Base-by-base conservation (phyloP, 108 stramenopile species). In the Asterionellopsis glacialis region DNA sequence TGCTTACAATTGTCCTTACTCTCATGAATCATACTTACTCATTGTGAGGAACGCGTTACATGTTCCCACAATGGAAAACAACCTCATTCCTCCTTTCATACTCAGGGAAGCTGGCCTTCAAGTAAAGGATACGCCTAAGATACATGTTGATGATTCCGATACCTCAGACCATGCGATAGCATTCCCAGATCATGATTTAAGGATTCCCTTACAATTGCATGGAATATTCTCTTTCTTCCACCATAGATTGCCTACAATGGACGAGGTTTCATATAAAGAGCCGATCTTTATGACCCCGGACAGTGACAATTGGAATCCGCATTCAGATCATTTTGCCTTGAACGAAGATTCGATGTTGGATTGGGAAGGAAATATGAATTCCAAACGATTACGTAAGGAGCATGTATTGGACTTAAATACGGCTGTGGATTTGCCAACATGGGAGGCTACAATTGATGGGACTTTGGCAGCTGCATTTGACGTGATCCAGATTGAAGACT, bases 41-140 rank as follows among this genome's bases (percentile, higher is more conserved):
- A 43, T 77, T 9, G 39, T 61, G 5, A 41, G 55, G 10, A 63
- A 77, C 28, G 76, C 76, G 0, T n/a, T 77, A 18, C 57, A 72
- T 45, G 54, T 72, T 2, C 76, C 70, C 9, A 14, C 45, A 2
- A 72, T 77, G 76, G 23, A 63, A 1, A 42, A 77, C 62, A 72
- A 77, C 27, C 41, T 77, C 19, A 26, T 72, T n/a, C 70, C 70
- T 1, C 75, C 75, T n/a, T 71, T 76, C 55, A 18, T 67, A 10
- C 13, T 76, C 27, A 0, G 75, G 0, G 69, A 71, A 22, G 60
- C 59, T 25, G 75, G 70, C 7, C 6, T 69, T 14, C 13, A 10
- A 10, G 75, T 76, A 0, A 48, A 63, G 26, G 75, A 76, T 0
- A 28, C 16, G 9, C 75, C 75, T 0, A 76, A 76, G 75, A 66